Evolutionary conservation across 306 rosid species (phyloP).

Genomic region (Leucaena leucocephala): DNA sequence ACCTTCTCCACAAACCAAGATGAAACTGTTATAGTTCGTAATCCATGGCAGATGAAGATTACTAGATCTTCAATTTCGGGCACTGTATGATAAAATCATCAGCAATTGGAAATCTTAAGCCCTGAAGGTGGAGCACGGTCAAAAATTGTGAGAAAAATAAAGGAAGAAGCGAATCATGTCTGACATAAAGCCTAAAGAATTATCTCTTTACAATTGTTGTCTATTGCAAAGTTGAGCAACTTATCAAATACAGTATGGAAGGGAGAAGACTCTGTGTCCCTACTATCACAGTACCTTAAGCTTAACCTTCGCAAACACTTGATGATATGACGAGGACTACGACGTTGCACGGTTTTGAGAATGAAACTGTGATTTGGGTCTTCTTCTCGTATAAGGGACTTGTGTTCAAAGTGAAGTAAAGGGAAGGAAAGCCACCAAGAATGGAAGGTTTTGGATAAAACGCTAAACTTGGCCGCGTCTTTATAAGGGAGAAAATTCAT

Average conservation of each 20-base stretch:
- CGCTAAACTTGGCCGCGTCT: neutral
- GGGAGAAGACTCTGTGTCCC: neutral
- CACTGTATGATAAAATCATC: neutral
- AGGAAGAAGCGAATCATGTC: neutral
- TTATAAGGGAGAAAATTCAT: neutral
- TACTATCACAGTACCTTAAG: no score
- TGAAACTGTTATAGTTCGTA: neutral
- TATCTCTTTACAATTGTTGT: no score
- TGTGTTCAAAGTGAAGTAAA: neutral
- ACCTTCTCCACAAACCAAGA: neutral
- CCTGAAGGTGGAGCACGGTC: neutral
- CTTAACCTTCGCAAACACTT: neutral
- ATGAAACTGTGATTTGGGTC: neutral
- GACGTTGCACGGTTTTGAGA: neutral
- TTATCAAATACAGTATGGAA: neutral
- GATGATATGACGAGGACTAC: no score
- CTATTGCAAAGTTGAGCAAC: neutral
- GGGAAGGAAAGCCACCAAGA: neutral
- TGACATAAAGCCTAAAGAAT: neutral
- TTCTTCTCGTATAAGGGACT: accelerated
- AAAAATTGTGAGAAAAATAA: neutral
- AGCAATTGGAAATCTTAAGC: neutral
- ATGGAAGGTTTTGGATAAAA: neutral
- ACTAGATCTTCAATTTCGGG: neutral
- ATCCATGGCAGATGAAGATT: neutral